Base-by-base conservation (phyloP, 805 yeast species). In the Cyberlindnera veronae region DNA sequence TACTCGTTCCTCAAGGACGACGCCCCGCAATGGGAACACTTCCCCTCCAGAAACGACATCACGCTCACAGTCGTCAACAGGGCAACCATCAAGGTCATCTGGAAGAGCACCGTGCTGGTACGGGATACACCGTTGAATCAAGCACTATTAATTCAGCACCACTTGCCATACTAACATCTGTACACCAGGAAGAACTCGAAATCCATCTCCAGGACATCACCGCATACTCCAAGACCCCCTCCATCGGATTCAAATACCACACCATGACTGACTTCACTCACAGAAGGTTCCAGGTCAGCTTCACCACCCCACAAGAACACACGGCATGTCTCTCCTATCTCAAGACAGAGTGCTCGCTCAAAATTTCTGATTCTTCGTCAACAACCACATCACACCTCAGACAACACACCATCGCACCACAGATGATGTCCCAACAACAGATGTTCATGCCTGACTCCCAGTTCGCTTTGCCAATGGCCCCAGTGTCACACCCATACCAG, bases 1-100 rank as follows among this genome's bases (percentile, higher is more conserved):
- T 56, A 48, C 42, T 55, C 59, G 11, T 49, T 23, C 21, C 30
- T 42, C 18, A 41, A 41, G 6, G 44, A 42, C 6, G 26, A 28
- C n/a, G n/a, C n/a, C n/a, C n/a, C n/a, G n/a, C 20, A 33, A 6
- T 56, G 61, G 61, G 45, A 48, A 32, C 58, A 56, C 31, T 50
- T 55, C 40, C 59, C 58, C 3, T 38, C 58, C 2, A 42, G 55
- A 22, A 35, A 42, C 26, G 59, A 48, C 21, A 43, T 55, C 16
- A n/a, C 38, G 9, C 32, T 55, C 34, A 21, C 34, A 2, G 35
- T 49, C 16, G 17, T 20, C 6, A 33, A 30, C 22, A 24, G 33
- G 7, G 18, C 29, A 10, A 13, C 27, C 16, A 32, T 52, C 29
- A 49, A 45, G 22, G 29, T 54, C 26, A 36, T 44, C 16, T 48